Conservation (phyloP, 2,329 filamentous ascomycete genomes). For the Cryphonectria radicalis region DNA sequence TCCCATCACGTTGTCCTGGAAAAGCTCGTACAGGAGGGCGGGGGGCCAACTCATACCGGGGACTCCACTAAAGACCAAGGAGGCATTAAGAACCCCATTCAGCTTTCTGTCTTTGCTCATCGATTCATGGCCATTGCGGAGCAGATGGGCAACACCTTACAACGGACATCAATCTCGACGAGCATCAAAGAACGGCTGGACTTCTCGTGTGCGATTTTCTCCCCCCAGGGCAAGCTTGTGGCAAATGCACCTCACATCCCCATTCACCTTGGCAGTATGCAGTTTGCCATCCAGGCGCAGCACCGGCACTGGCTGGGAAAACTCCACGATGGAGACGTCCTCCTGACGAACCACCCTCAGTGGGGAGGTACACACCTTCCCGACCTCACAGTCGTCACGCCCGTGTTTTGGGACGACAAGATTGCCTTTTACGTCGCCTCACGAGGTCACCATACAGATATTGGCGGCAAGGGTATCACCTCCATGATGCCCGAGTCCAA, state of each 20-base stretch:
- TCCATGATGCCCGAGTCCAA: slow-evolving; percentile 48
- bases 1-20: slow-evolving; percentile 33
- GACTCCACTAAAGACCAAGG: too few species aligned
- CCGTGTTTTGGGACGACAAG: slow-evolving; percentile 39
- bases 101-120: slow-evolving; percentile 59
- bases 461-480: slow-evolving; percentile 43
- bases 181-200: slow-evolving; percentile 50
- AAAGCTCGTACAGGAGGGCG: not conserved
- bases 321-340: slow-evolving; percentile 45
- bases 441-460: slow-evolving; percentile 47
- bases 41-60: not conserved
- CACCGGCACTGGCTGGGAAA: slow-evolving; percentile 40
- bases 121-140: slow-evolving; percentile 64
- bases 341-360: slow-evolving; percentile 46
- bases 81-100: slow-evolving; percentile 47
- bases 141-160: slow-evolving; percentile 61
- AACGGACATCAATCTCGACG: slow-evolving; percentile 58
- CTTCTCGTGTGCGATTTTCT: slow-evolving; percentile 49
- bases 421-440: slow-evolving; percentile 46
- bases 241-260: slow-evolving; percentile 48
- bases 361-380: slow-evolving; percentile 47
- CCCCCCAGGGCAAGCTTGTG: slow-evolving; percentile 45
- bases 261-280: slow-evolving; percentile 48
- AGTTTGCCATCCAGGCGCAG: slow-evolving; percentile 45
- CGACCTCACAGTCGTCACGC: slow-evolving; percentile 47